Conservation (phyloP, 1,284 basidiomycete genomes). For the Phylloboletellus chloephorus region DNA sequence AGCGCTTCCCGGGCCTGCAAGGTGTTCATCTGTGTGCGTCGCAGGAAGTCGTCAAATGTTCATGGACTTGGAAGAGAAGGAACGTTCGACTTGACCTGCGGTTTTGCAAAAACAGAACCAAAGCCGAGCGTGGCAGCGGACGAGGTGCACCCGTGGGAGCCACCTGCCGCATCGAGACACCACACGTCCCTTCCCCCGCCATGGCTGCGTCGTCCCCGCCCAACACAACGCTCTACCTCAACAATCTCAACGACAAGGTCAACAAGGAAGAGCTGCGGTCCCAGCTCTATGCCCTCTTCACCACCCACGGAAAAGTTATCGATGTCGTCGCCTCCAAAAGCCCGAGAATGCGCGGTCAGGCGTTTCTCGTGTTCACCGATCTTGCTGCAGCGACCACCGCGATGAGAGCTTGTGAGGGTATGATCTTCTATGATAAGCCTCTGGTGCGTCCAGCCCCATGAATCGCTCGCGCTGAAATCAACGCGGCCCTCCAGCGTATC, state of each 20-base stretch:
- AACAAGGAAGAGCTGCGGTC: constrained; percentile 87
- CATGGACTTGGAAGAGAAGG: constrained; percentile 18
- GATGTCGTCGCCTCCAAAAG: constrained; percentile 93
- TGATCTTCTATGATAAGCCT: constrained; percentile 89
- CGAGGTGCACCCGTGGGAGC: constrained; percentile 35
- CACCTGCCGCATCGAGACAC: constrained; percentile 20
- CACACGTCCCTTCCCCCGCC: no score
- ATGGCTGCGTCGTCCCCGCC: constrained; percentile 61
- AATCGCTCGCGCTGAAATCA: constrained; percentile 9
- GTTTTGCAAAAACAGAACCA: constrained; percentile 31
- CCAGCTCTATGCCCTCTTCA: constrained; percentile 88
- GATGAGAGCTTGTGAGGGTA: constrained; percentile 84
- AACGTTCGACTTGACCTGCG: constrained; percentile 11
- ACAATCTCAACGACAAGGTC: constrained; percentile 91
- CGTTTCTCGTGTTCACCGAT: constrained; percentile 93
- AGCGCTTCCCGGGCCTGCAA: constrained; percentile 41
- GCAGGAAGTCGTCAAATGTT: constrained; percentile 30
- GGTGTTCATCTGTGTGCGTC: constrained; percentile 32
- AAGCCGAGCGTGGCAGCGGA: constrained; percentile 13
- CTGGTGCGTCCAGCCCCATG: constrained; percentile 53
- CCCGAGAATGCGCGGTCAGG: constrained; percentile 87
- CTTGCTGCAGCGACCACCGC: constrained; percentile 86
- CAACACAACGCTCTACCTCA: constrained; percentile 87
- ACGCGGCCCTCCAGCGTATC: constrained; percentile 56
- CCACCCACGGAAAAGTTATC: constrained; percentile 87